Conservation (phyloP, 257 asterid genomes). For the Nicotiana undulata region DNA sequence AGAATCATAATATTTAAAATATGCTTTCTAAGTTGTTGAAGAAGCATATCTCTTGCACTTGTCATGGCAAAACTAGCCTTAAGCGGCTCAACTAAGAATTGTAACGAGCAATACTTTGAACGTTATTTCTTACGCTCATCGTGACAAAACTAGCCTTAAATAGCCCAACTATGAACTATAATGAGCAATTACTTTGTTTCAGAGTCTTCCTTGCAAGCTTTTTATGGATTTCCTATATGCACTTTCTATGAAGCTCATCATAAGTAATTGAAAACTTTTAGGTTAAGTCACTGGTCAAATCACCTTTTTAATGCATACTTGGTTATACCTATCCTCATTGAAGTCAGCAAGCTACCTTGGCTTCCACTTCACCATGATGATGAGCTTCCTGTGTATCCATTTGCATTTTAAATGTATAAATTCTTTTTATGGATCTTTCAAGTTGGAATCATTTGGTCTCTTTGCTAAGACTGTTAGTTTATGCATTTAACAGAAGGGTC, state of each 20-base stretch:
- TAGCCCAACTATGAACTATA: no score
- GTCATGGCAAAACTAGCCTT: not conserved
- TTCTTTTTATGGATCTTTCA: not conserved
- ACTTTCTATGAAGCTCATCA: not conserved
- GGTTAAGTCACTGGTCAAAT: not conserved
- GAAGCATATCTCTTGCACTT: not conserved
- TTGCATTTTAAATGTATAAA: not conserved
- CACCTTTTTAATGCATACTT: not conserved
- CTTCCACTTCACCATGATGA: not conserved
- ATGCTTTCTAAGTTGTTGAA: not conserved
- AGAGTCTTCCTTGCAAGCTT: not conserved
- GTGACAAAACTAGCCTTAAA: not conserved
- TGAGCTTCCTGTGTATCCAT: conserved; percentile 1
- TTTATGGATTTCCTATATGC: not conserved
- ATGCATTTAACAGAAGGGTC: not conserved
- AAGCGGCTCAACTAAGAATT: conserved; percentile 1
- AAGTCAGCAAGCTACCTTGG: not conserved
- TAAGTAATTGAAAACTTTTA: not conserved
- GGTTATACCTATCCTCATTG: not conserved
- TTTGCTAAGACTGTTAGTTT: not conserved
- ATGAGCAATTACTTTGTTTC: not conserved
- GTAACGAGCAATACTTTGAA: not conserved
- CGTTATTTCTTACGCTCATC: not conserved
- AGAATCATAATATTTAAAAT: not conserved
- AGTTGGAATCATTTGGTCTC: not conserved